Evolutionary conservation across 257 asterid species (phyloP), one percentile per base, ranked within the genome.

Genomic region (Thymus quinquecostatus): DNA sequence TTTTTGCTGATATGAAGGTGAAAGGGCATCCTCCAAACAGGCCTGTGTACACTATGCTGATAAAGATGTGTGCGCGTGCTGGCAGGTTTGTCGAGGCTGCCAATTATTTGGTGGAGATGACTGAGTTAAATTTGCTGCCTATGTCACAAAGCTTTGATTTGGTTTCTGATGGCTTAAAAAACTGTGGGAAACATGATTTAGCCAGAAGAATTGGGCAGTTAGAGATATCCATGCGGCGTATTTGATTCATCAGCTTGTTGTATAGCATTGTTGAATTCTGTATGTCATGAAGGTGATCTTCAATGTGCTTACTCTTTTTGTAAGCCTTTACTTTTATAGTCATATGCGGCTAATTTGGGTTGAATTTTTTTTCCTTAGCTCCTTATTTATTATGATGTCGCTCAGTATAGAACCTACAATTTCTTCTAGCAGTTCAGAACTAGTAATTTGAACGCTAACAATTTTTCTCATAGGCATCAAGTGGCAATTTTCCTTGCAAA

Each of bases 21-120:
- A 91, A 91, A 81, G 99, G 99, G 55, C 99, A 94, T 78, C 92
- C 87, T 0, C 98, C 99, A 41, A 94, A 94, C 72, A 81, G 99
- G 34, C 99, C 99, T 14, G 84, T 86, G 67, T 94, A 94, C 74
- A 91, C 96, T 47, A 85, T 94, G 97, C 66, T 94, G 83, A 86
- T 94, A 71, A 94, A 81, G 84, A 82, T 89, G 97, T 94, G 96
- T 70, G 82, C 66, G 34, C 97, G 98, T 33, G 99, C 97, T 7
- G 95, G 97, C 32, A 84, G 93, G 76, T 89, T 72, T 80, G 89
- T 91, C n/a, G 98, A 94, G 76, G 99, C 97, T 68, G 97, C 93
- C 33, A 91, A 94, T 75, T 91, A 89, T 86, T 82, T 94, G 80
- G 82, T 91, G 78, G 99, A 91, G 89, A 94, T 94, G 99, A 88